Evolutionary conservation across 2,329 filamentous ascomycete species (phyloP).

Genomic region (Epicoccum nigrum): DNA sequence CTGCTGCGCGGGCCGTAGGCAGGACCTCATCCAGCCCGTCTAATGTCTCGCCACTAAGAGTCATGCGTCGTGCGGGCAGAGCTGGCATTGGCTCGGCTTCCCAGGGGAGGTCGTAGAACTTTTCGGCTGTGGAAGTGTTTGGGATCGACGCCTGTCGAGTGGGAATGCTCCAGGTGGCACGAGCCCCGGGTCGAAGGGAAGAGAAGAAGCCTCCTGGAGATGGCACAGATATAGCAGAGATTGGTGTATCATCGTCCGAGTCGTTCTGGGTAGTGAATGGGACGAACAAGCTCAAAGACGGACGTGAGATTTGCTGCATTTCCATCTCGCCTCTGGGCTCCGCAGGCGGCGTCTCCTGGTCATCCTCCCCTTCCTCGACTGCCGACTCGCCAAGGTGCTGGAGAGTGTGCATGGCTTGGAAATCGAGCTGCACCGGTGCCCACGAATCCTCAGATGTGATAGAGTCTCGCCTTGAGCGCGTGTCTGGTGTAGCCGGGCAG

Average conservation of each 20-base stretch:
- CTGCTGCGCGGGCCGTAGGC: constrained; percentile 39
- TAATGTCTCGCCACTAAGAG: constrained; percentile 43
- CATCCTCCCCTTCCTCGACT: constrained; percentile 25
- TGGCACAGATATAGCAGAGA: constrained; percentile 85
- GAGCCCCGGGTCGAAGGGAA: constrained; percentile 74
- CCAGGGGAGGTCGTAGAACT: constrained; percentile 90
- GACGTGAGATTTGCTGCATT: constrained; percentile 63
- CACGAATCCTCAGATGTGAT: constrained; percentile 66
- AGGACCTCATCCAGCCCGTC: constrained; percentile 42
- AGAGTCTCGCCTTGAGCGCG: constrained; percentile 45
- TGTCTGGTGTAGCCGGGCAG: constrained; percentile 80
- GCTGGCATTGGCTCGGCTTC: constrained; percentile 24
- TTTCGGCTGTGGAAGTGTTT: constrained; percentile 88
- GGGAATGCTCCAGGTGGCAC: constrained; percentile 78
- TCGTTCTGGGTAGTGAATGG: constrained; percentile 39
- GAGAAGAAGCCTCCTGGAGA: constrained; percentile 93
- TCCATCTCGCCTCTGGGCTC: constrained; percentile 68
- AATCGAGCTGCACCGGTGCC: constrained; percentile 69
- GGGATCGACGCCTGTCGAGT: constrained; percentile 60
- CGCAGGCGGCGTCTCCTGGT: constrained; percentile 38
- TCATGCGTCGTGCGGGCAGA: constrained; percentile 29
- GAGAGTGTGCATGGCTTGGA: constrained; percentile 79
- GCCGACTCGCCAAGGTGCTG: constrained; percentile 65
- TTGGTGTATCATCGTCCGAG: constrained; percentile 60
- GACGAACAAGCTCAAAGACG: constrained; percentile 53